Percentiles rank a stretch among this genome's conserved stretches.
These are phyloP conservation scores for Paramyrothecium roridum DNA, from an alignment of 2,329 filamentous ascomycete species.

Conservation along the genomic window DNA sequence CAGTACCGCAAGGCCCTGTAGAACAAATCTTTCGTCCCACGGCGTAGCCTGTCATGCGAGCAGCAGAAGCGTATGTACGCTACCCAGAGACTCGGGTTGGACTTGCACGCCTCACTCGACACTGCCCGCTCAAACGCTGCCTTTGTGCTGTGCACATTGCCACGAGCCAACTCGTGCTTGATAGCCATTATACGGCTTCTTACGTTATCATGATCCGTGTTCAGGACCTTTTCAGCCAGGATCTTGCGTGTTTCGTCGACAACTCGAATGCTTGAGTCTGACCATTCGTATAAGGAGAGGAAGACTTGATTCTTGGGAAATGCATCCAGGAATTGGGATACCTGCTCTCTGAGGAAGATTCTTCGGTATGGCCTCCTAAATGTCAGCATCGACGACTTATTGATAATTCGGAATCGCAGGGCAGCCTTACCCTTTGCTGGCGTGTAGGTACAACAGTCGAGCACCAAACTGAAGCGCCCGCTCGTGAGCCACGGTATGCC, in stretches of 20 bases:
- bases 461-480: slow-evolving; percentile 66
- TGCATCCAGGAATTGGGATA: slow-evolving; percentile 55
- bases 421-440: slow-evolving; percentile 48
- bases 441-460: slow-evolving; percentile 64
- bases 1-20: slow-evolving; percentile 45
- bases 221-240: slow-evolving; percentile 50
- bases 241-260: slow-evolving; percentile 73
- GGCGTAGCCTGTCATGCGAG: slow-evolving; percentile 30
- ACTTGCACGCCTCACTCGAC: slow-evolving; percentile 31
- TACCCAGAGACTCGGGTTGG: slow-evolving; percentile 44
- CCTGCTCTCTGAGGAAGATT: slow-evolving; percentile 56
- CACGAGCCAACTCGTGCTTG: slow-evolving; percentile 44
- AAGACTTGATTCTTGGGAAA: slow-evolving; percentile 80
- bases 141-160: slow-evolving; percentile 46
- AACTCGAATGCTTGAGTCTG: slow-evolving; percentile 68
- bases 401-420: neutral
- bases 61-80: slow-evolving; percentile 47
- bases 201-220: slow-evolving; percentile 34
- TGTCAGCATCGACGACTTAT: slow-evolving; percentile 11
- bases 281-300: slow-evolving; percentile 68
- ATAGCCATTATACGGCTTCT: slow-evolving; percentile 47
- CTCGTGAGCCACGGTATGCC: slow-evolving; percentile 47
- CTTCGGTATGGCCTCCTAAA: slow-evolving; percentile 61
- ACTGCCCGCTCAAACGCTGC: slow-evolving; percentile 53
- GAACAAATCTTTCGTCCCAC: slow-evolving; percentile 44